phyloP scores from a whole-genome alignment of 352 stramenopile species.

The Globisporangium carolinianum region DNA sequence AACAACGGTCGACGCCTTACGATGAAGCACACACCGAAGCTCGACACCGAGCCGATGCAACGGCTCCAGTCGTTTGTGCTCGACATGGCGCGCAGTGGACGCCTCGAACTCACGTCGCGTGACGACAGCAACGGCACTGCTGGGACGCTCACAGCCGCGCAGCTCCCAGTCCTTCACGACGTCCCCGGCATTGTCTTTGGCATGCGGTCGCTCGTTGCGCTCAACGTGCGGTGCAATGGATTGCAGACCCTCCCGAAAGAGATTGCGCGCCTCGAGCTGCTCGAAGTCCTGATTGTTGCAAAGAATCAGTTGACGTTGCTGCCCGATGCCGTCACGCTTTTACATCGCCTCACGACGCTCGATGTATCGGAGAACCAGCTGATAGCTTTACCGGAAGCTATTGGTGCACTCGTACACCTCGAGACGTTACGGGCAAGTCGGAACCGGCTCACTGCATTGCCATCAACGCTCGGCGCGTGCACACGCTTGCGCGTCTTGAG shows the following conservation, averaged over 20 bases:
- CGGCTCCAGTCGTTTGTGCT: conserved; percentile 36
- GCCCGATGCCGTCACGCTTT: conserved; percentile 34
- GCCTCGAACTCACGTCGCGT: conserved; percentile 55
- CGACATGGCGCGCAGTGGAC: conserved; percentile 40
- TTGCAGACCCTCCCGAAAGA: conserved; percentile 49
- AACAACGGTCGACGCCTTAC: conserved; percentile 11
- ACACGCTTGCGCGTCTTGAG: conserved; percentile 49
- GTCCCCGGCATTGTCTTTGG: conserved; percentile 53
- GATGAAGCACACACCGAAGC: conserved; percentile 21
- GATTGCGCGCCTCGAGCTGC: conserved; percentile 33
- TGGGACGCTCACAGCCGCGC: conserved; percentile 44
- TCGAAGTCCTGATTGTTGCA: conserved; percentile 44
- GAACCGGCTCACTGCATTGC: conserved; percentile 46
- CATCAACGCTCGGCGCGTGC: conserved; percentile 45
- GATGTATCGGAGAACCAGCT: conserved; percentile 58
- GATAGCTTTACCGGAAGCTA: conserved; percentile 28
- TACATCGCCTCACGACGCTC: conserved; percentile 30
- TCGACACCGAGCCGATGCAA: conserved; percentile 22
- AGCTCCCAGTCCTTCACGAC: conserved; percentile 37
- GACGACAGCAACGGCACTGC: conserved; percentile 27
- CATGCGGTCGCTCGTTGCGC: conserved; percentile 49
- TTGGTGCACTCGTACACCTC: conserved; percentile 46
- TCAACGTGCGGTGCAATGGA: conserved; percentile 63
- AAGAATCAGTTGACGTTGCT: conserved; percentile 66
- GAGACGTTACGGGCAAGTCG: conserved; percentile 44